Percentiles rank a stretch among this genome's conserved stretches.
Evolutionary conservation across 139 green algal species (phyloP).

Genomic region (Chara braunii): DNA sequence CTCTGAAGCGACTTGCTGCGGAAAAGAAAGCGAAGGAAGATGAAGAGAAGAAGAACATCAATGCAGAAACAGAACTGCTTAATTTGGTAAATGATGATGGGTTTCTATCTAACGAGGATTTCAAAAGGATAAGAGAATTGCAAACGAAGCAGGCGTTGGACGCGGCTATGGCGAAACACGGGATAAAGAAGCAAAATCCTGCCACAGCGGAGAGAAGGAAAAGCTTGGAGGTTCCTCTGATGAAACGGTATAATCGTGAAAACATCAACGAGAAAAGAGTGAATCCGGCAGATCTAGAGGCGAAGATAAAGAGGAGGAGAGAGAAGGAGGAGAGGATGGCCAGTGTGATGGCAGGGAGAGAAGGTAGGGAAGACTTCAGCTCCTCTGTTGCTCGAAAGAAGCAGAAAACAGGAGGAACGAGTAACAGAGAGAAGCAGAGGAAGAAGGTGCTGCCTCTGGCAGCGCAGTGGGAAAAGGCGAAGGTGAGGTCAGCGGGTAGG

Average conservation of each 20-base stretch:
- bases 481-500: not conserved
- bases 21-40: not conserved
- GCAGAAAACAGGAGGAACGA: conserved; percentile 79
- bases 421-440: conserved; percentile 85
- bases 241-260: conserved; percentile 8
- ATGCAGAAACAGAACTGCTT: too few relatives aligned
- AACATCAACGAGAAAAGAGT: conserved; percentile 51
- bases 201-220: not conserved
- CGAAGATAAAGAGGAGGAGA: conserved; percentile 26
- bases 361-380: conserved; percentile 77
- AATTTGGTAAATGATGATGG: conserved; percentile 59
- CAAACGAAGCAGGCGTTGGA: conserved; percentile 28
- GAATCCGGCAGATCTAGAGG: conserved; percentile 53
- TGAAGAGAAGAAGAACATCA: conserved; percentile 9
- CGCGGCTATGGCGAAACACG: conserved; percentile 66
- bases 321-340: conserved; percentile 79
- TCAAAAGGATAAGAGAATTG: conserved; percentile 63
- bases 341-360: conserved; percentile 61
- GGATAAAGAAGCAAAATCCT: conserved; percentile 71
- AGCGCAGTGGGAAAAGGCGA: conserved; percentile 53
- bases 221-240: not conserved
- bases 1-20: conserved; percentile 18
- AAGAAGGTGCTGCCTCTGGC: conserved; percentile 64
- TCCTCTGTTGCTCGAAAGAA: conserved; percentile 50
- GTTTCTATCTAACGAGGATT: conserved; percentile 78